A percentile compares a stretch with the other conserved stretches of the same genome.
These are phyloP conservation scores for Volvox reticuliferus DNA, from an alignment of 139 green algal genomes.

Conservation along the genomic window DNA sequence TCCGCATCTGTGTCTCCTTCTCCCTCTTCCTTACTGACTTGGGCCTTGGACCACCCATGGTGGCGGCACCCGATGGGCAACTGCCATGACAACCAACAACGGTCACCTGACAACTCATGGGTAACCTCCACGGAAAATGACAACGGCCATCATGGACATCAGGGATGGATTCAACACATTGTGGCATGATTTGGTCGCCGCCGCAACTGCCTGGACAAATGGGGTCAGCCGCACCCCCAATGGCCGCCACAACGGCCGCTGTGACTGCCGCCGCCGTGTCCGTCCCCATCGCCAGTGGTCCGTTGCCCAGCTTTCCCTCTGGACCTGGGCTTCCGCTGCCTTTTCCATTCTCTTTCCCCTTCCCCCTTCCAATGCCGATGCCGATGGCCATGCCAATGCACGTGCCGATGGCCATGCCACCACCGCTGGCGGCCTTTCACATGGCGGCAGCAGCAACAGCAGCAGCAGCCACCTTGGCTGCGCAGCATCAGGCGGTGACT, in stretches of 20 bases:
- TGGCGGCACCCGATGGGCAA: no score
- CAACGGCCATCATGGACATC: neutral
- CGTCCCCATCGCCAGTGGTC: neutral
- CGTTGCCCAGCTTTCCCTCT: neutral
- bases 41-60: no score
- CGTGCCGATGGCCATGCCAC: neutral
- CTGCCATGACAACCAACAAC: no score
- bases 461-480: neutral
- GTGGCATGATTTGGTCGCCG: neutral
- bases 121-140: no score
- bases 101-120: no score
- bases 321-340: neutral
- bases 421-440: constrained; percentile 1
- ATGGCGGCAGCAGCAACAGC: constrained; percentile 11
- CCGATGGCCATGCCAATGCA: neutral
- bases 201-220: neutral
- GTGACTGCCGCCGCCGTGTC: neutral
- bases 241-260: neutral
- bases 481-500: neutral
- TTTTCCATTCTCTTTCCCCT: constrained; percentile 18
- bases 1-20: no score
- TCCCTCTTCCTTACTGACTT: no score
- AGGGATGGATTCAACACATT: neutral
- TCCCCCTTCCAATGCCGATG: neutral
- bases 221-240: neutral